Evolutionary conservation across 2,329 filamentous ascomycete genomes (phyloP).

Genomic region (Fusarium redolens): DNA sequence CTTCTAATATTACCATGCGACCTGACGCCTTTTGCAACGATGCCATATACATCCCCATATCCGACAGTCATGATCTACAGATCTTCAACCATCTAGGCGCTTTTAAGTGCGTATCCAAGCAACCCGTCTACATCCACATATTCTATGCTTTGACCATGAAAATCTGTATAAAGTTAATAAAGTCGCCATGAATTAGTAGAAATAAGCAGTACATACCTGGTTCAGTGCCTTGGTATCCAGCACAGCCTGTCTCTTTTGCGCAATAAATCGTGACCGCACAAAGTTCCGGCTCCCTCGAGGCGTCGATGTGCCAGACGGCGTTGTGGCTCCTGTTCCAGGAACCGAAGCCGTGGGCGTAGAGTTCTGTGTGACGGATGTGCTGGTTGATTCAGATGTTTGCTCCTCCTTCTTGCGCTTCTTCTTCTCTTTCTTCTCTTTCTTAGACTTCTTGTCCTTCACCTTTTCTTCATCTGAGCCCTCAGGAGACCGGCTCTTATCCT

Average conservation of each 20-base stretch:
- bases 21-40: slow-evolving; percentile 14
- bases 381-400: slow-evolving; percentile 34
- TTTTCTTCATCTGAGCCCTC: slow-evolving; percentile 45
- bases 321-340: slow-evolving; percentile 53
- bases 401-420: slow-evolving; percentile 63
- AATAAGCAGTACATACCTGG: slow-evolving; percentile 73
- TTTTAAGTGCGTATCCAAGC: slow-evolving; percentile 4
- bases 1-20: neutral
- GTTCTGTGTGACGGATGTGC: slow-evolving; percentile 19
- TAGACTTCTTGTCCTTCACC: slow-evolving; percentile 51
- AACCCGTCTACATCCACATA: neutral
- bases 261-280: slow-evolving; percentile 84
- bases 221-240: slow-evolving; percentile 85
- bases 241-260: slow-evolving; percentile 86
- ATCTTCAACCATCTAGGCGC: neutral
- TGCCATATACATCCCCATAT: neutral
- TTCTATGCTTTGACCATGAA: slow-evolving; percentile 72
- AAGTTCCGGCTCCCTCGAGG: slow-evolving; percentile 72
- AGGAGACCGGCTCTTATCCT: slow-evolving; percentile 43
- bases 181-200: slow-evolving; percentile 28
- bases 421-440: slow-evolving; percentile 56
- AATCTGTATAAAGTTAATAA: slow-evolving; percentile 60
- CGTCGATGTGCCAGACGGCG: slow-evolving; percentile 58
- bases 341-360: slow-evolving; percentile 45
- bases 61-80: slow-evolving; percentile 2